Evolutionary conservation across 2,329 filamentous ascomycete genomes (phyloP).

Genomic region (Fusarium citri): DNA sequence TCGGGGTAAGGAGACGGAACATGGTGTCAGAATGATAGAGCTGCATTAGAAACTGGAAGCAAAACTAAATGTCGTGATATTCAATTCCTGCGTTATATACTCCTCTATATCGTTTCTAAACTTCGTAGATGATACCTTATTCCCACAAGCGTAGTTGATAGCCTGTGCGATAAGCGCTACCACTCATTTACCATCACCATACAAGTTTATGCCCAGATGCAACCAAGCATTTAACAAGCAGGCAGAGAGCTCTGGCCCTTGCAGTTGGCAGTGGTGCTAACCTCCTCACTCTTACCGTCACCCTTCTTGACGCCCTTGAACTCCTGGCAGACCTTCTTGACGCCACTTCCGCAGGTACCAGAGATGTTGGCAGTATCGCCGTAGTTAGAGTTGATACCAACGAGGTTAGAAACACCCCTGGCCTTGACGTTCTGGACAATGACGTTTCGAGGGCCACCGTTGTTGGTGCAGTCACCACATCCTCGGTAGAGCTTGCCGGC

Average conservation of each 20-base stretch:
- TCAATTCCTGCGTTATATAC: too few relatives aligned
- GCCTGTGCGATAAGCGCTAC: too few relatives aligned
- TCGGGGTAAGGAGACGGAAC: fast-evolving
- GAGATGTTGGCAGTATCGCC: slow-evolving; percentile 18
- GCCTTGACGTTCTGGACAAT: slow-evolving; percentile 16
- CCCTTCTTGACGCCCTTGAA: slow-evolving; percentile 12
- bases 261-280: neutral
- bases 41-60: neutral
- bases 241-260: neutral
- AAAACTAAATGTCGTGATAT: too few relatives aligned
- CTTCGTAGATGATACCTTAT: too few relatives aligned
- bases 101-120: too few relatives aligned
- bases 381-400: slow-evolving; percentile 34
- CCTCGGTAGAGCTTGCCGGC: neutral
- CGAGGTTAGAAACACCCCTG: neutral
- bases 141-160: too few relatives aligned
- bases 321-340: slow-evolving; percentile 30
- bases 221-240: neutral
- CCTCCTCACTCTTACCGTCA: neutral
- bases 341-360: slow-evolving; percentile 5
- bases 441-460: slow-evolving; percentile 27
- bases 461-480: neutral
- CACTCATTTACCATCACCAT: too few relatives aligned
- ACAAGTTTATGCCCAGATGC: neutral
- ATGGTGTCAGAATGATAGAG: fast-evolving